Evolutionary conservation across 2,329 filamentous ascomycete species (phyloP).

Genomic region (Calcarisporium arbuscula): DNA sequence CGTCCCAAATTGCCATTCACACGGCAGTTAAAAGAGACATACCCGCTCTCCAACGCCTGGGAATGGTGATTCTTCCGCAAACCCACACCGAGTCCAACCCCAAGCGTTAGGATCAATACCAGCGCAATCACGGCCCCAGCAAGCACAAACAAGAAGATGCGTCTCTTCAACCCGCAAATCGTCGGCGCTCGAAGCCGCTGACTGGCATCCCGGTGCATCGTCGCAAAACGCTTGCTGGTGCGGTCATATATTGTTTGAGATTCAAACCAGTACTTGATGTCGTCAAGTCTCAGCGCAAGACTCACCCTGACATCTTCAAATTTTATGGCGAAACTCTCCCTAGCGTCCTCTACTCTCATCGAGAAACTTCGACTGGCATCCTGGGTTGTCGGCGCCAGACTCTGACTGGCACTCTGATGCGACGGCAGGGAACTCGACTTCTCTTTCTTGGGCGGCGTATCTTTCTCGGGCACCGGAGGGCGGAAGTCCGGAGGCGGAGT

Average conservation of each 20-base stretch:
- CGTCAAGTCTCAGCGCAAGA: conserved; percentile 5
- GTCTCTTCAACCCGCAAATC: conserved; percentile 19
- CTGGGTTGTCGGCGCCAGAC: conserved; percentile 11
- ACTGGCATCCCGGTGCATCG: too few relatives aligned
- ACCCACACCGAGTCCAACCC: conserved; percentile 33
- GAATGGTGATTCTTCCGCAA: too few relatives aligned
- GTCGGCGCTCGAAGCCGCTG: too few relatives aligned
- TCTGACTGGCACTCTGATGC: conserved; percentile 5
- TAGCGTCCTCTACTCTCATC: conserved; percentile 14
- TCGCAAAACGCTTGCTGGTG: too few relatives aligned
- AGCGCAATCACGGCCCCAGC: conserved; percentile 19
- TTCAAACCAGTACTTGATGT: conserved; percentile 19
- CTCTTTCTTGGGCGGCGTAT: too few relatives aligned
- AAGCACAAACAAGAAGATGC: conserved; percentile 28
- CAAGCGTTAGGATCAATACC: conserved; percentile 28
- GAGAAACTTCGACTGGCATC: too few relatives aligned
- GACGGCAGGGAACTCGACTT: conserved; percentile 8
- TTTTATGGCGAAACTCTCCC: conserved; percentile 14
- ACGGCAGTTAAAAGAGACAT: conserved; percentile 1
- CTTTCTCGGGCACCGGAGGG: too few relatives aligned
- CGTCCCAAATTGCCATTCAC: neutral
- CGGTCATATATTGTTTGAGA: too few relatives aligned
- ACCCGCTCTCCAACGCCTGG: too few relatives aligned
- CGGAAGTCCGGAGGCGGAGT: conserved; percentile 25
- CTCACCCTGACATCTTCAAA: too few relatives aligned